Evolutionary conservation across 2,329 filamentous ascomycete genomes (phyloP).

Genomic region (Cladosporium phlei): DNA sequence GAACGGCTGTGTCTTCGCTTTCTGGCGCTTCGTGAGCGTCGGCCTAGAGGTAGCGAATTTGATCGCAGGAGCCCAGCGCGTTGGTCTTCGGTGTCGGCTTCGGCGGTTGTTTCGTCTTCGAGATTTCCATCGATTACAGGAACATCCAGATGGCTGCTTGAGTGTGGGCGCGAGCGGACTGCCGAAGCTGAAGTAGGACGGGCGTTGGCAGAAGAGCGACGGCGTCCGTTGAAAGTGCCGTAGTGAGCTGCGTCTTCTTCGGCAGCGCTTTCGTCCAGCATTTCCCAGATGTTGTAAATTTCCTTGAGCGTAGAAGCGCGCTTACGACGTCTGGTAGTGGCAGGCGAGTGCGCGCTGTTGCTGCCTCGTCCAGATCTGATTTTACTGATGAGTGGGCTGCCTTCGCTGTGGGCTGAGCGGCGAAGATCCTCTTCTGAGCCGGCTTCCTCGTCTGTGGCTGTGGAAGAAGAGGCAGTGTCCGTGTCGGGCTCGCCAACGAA

Average conservation of each 20-base stretch:
- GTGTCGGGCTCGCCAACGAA: constrained; percentile 34
- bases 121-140: background rate
- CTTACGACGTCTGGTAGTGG: constrained; percentile 21
- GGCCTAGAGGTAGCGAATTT: background rate
- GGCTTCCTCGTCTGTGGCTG: constrained; percentile 23
- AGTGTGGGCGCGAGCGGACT: constrained; percentile 16
- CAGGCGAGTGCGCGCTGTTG: constrained; percentile 14
- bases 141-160: constrained; percentile 13
- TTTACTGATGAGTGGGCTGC: constrained; percentile 18
- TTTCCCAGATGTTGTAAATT: constrained; percentile 30
- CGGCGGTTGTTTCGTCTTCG: background rate
- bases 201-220: constrained; percentile 2
- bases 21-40: constrained; percentile 4
- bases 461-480: constrained; percentile 22
- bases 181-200: constrained; percentile 16
- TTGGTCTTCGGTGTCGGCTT: constrained; percentile 8
- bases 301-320: constrained; percentile 31
- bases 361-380: constrained; percentile 2
- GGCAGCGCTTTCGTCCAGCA: constrained; percentile 24
- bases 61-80: constrained; percentile 3
- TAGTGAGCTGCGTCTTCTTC: constrained; percentile 16
- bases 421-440: constrained; percentile 21
- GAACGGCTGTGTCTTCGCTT: constrained; percentile 18
- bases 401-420: constrained; percentile 16
- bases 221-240: constrained; percentile 20